Evolutionary conservation across 1,284 basidiomycete genomes (phyloP).

Genomic region (Neonothopanus nambi): DNA sequence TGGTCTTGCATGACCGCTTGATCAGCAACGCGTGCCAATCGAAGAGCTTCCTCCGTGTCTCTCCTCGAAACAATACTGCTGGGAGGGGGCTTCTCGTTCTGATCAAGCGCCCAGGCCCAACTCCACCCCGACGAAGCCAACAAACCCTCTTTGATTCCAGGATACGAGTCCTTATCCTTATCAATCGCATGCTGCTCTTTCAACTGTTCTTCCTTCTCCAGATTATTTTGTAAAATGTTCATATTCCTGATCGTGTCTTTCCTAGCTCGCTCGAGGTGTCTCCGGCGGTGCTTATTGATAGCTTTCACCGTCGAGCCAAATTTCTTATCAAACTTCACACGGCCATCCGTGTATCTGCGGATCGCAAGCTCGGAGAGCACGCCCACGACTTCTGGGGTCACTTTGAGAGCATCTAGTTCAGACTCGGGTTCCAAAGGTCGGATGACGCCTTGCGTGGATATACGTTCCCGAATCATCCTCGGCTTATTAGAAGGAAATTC

Average conservation of each 20-base stretch:
- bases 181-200: slow-evolving; percentile 30
- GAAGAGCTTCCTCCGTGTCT: slow-evolving; percentile 74
- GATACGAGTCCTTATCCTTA: slow-evolving; percentile 19
- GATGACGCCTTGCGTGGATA: slow-evolving; percentile 76
- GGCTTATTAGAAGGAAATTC: slow-evolving; percentile 31
- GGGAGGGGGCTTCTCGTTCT: slow-evolving; percentile 75
- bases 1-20: slow-evolving; percentile 54
- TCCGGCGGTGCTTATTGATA: slow-evolving; percentile 61
- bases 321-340: slow-evolving; percentile 58
- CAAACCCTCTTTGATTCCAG: slow-evolving; percentile 46
- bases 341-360: slow-evolving; percentile 64
- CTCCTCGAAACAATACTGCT: slow-evolving; percentile 79
- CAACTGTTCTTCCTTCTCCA: slow-evolving; percentile 18
- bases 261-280: slow-evolving; percentile 59
- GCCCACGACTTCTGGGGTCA: slow-evolving; percentile 69
- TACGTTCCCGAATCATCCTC: slow-evolving; percentile 83
- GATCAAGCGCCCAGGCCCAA: slow-evolving; percentile 77
- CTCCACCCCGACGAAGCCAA: slow-evolving; percentile 53
- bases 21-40: slow-evolving; percentile 71
- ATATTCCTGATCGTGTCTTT: slow-evolving; percentile 56
- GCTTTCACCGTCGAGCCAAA: slow-evolving; percentile 54
- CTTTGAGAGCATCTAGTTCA: slow-evolving; percentile 64
- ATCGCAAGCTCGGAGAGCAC: slow-evolving; percentile 64
- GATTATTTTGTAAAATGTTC: slow-evolving; percentile 39
- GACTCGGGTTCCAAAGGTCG: slow-evolving; percentile 76